Percentiles rank a stretch among this genome's conserved stretches.
Evolutionary conservation across 306 rosid species (phyloP).

Genomic region (Gynostemma pentaphyllum): DNA sequence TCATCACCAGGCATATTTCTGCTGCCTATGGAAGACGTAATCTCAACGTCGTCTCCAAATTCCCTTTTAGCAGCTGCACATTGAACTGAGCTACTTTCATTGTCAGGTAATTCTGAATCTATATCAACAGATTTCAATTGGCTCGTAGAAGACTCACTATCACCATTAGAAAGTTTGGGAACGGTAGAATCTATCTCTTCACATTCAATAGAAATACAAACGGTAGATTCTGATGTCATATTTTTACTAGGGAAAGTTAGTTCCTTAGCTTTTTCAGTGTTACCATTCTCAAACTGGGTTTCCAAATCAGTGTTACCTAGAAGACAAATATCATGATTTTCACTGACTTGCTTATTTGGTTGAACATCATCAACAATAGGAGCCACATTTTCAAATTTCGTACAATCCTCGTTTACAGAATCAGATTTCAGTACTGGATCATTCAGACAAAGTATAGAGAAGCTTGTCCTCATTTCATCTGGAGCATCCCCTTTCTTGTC

Average conservation of each 20-base stretch:
- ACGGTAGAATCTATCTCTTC: conserved; percentile 14
- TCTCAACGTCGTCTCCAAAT: conserved; percentile 19
- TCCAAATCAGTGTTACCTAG: conserved; percentile 6
- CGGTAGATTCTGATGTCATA: conserved; percentile 9
- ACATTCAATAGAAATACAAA: conserved; percentile 8
- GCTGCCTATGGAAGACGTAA: conserved; percentile 12
- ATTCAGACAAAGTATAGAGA: conserved; percentile 4
- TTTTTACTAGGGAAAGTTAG: conserved; percentile 5
- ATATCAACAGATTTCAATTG: conserved; percentile 5
- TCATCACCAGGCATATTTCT: conserved; percentile 11
- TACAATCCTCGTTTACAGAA: conserved; percentile 6
- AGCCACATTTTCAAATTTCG: conserved; percentile 6
- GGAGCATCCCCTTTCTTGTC: background rate
- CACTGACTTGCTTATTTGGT: conserved; percentile 2
- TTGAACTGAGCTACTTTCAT: background rate
- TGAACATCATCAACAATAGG: conserved; percentile 6
- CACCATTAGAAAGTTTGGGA: conserved; percentile 9
- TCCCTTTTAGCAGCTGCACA: conserved; percentile 6
- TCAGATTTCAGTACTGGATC: background rate
- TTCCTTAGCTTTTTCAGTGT: background rate
- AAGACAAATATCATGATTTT: conserved; percentile 9
- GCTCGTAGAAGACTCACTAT: conserved; percentile 7
- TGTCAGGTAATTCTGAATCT: conserved; percentile 5
- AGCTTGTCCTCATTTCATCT: conserved; percentile 12
- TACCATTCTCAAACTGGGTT: conserved; percentile 8